phyloP scores from a whole-genome alignment of 2,329 filamentous ascomycete species.

The Cladosporium cucumerinum region DNA sequence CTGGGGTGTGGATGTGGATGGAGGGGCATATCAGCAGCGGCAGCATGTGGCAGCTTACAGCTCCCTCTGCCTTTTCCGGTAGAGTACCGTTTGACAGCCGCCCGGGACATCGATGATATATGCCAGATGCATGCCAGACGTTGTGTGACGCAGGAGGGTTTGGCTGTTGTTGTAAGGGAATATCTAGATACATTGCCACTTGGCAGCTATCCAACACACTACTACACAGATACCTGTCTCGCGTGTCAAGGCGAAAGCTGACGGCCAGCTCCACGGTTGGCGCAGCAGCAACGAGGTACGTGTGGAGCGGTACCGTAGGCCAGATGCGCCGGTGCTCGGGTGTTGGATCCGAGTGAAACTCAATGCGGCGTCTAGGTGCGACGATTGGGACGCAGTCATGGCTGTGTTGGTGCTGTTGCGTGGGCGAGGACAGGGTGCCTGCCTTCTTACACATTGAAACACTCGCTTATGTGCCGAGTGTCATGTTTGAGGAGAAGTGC shows the following conservation, averaged over 20 bases:
- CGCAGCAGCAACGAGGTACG: neutral
- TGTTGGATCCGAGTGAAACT: constrained; percentile 7
- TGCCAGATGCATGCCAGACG: neutral
- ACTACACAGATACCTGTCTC: neutral
- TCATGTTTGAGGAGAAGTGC: neutral
- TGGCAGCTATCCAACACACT: neutral
- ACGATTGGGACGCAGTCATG: constrained; percentile 1
- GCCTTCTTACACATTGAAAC: neutral
- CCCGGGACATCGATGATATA: constrained; percentile 4
- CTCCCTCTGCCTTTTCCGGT: neutral
- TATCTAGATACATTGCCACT: neutral
- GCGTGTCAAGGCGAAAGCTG: neutral
- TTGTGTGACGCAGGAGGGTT: neutral
- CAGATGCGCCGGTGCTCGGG: constrained; percentile 7
- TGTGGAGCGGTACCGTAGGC: neutral
- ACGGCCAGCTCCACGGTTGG: constrained; percentile 5
- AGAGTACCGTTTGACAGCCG: neutral
- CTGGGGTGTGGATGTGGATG: neutral
- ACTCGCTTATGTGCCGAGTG: neutral
- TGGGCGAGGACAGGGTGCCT: neutral
- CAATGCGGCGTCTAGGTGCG: constrained; percentile 7
- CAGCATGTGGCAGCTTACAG: neutral
- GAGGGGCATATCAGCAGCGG: neutral
- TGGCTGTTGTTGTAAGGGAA: neutral
- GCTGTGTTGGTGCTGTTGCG: neutral